phyloP scores from a whole-genome alignment of 1,284 basidiomycete genomes.

The Phaffia rhodozyma region DNA sequence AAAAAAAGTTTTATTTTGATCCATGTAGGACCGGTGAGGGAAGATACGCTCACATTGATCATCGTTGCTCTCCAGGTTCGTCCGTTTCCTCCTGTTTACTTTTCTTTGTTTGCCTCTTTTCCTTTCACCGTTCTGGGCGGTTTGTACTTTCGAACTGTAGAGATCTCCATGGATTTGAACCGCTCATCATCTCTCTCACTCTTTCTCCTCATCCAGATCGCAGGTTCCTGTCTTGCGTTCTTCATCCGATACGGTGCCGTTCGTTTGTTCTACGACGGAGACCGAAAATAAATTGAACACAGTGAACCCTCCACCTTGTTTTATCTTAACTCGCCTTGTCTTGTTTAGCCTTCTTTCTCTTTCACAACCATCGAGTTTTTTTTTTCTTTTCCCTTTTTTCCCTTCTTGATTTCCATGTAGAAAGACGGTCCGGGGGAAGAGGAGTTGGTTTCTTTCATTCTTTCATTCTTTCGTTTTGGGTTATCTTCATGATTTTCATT shows the following conservation, averaged over 20 bases:
- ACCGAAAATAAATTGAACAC: conserved; percentile 46
- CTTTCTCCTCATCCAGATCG: conserved; percentile 38
- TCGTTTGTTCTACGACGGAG: conserved; percentile 75
- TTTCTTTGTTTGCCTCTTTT: not conserved
- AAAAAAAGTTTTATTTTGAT: conserved; percentile 49
- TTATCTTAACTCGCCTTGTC: no score
- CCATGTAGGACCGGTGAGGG: conserved; percentile 63
- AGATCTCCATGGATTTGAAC: no score
- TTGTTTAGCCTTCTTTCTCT: no score
- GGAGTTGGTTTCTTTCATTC: no score
- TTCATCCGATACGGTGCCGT: conserved; percentile 74
- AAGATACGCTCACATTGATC: conserved; percentile 59
- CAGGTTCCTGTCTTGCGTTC: conserved; percentile 66
- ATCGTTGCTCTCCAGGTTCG: conserved; percentile 58
- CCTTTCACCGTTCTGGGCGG: conserved; percentile 60
- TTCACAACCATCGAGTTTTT: no score
- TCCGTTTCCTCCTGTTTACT: not conserved
- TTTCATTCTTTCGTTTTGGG: no score
- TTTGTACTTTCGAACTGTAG: no score
- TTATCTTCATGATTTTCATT: no score
- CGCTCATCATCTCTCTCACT: conserved; percentile 49
- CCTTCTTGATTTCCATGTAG: no score
- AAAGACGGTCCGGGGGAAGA: no score
- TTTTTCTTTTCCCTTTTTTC: no score
- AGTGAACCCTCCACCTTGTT: no score